Evolutionary conservation across 1,284 basidiomycete genomes (phyloP), one percentile per base, ranked within the genome.

Genomic region (Sanghuangporus baumii): DNA sequence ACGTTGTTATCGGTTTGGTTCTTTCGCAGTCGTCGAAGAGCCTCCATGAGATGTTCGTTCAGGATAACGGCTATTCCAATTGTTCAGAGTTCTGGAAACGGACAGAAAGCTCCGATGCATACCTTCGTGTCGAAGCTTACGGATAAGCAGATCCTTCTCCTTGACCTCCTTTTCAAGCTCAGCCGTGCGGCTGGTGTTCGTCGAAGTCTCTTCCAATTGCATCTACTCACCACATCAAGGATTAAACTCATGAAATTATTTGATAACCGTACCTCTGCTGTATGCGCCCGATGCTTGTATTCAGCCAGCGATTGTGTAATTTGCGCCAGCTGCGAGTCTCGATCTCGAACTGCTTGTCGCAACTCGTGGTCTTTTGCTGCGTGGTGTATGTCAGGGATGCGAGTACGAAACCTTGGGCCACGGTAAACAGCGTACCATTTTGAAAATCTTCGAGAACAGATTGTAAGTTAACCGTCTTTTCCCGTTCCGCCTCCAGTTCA

Each of bases 21-120:
- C 67, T 88, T 89, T 41, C 94, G 86, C 52, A 99, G 79, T 23
- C 96, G 86, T 14, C 96, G 89, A n/a, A 99, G 83, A 0, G 97
- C 96, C 74, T 98, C 96, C 68, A 95, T 98, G 7, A 99, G 81
- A 71, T 99, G 96, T 72, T 99, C 96, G 70, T 99, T 98, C 71
- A 96, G 88, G 62, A 98, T 95, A 8, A 97, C 93, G 55, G 90
- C 94, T 96, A 67, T 23, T 57, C 66, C 34, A 72, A 5, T 12
- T 20, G 7, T 16, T 41, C 26, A 41, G 11, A 9, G 18, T 18
- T 46, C 16, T 46, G 43, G 18, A 46, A 46, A 7, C 43, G 7
- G 43, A n/a, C 8, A 7, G 5, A 23, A 54, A 54, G 16, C 8
- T 36, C 20, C 26, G 16, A n/a, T 41, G 73, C 77, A 51, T 67